These are phyloP conservation scores for Grosmannia serpens DNA, from an alignment of 2,329 filamentous ascomycete species.

Conservation along the genomic window DNA sequence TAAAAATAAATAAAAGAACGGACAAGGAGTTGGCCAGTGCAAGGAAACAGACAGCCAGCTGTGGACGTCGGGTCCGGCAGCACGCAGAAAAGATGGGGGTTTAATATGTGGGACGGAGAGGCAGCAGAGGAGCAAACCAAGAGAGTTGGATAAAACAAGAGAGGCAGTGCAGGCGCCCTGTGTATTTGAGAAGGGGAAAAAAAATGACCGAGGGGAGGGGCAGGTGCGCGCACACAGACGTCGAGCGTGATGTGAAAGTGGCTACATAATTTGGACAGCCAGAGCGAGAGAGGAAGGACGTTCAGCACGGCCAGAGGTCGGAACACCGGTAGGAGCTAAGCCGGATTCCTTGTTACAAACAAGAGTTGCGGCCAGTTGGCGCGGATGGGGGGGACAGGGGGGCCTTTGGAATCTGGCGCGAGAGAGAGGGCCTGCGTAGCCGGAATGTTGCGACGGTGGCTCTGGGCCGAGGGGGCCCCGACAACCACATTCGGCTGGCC, in stretches of 20 bases:
- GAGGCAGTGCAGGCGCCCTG: conserved; percentile 24
- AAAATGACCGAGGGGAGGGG: background rate
- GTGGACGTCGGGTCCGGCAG: background rate
- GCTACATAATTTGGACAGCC: background rate
- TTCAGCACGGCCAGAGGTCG: conserved; percentile 32
- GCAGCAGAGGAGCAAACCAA: conserved; percentile 26
- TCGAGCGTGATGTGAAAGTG: background rate
- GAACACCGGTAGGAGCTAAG: conserved; percentile 40
- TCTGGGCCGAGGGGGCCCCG: background rate
- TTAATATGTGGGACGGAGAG: conserved; percentile 30
- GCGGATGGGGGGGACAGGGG: conserved; percentile 9
- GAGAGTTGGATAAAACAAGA: conserved; percentile 8
- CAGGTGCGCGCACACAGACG: background rate
- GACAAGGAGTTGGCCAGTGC: background rate
- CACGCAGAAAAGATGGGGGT: background rate
- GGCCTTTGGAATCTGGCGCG: background rate
- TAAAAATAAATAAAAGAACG: background rate
- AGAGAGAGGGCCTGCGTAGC: conserved; percentile 12
- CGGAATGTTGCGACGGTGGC: background rate
- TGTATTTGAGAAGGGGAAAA: background rate
- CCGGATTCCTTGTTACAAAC: conserved; percentile 38
- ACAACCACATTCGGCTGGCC: background rate
- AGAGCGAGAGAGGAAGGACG: background rate
- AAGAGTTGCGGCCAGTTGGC: conserved; percentile 21
- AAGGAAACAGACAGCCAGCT: background rate